phyloP scores from a whole-genome alignment of 148 eudicot species.

The Talinum fruticosum region DNA sequence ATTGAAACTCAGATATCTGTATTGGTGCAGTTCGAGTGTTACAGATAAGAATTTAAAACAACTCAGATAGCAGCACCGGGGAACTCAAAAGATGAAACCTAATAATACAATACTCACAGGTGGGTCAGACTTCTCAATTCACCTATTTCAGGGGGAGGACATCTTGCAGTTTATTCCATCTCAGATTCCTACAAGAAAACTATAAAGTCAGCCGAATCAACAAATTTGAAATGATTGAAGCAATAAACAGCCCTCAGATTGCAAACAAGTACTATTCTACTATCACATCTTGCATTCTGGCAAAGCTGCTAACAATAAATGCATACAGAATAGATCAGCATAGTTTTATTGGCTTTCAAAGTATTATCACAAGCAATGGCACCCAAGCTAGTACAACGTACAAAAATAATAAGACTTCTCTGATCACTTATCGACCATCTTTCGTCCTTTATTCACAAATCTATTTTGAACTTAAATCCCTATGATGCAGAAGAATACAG shows the following conservation, averaged over 20 bases:
- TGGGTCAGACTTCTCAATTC: constrained; percentile 92
- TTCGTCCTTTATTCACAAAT: neutral
- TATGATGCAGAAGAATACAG: no score
- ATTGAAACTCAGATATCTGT: constrained; percentile 90
- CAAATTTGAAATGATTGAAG: neutral
- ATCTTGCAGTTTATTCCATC: constrained; percentile 99
- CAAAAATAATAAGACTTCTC: neutral
- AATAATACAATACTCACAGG: constrained; percentile 56
- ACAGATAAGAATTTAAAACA: neutral
- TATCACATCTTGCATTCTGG: neutral
- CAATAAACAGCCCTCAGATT: neutral
- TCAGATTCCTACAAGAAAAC: constrained; percentile 60
- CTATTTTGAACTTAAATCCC: no score
- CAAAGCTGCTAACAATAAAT: neutral
- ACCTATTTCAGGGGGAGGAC: constrained; percentile 91
- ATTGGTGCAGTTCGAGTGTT: neutral
- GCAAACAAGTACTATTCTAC: neutral
- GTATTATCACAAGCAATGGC: neutral
- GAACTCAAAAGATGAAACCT: neutral
- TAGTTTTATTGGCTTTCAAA: neutral
- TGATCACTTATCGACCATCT: neutral
- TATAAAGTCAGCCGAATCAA: constrained; percentile 14
- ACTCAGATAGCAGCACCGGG: neutral
- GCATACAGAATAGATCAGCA: neutral
- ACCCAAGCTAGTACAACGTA: neutral